Evolutionary conservation across 495 filamentous ascomycete species (phyloP).

Genomic region (Aspergillus bertholletiae): DNA sequence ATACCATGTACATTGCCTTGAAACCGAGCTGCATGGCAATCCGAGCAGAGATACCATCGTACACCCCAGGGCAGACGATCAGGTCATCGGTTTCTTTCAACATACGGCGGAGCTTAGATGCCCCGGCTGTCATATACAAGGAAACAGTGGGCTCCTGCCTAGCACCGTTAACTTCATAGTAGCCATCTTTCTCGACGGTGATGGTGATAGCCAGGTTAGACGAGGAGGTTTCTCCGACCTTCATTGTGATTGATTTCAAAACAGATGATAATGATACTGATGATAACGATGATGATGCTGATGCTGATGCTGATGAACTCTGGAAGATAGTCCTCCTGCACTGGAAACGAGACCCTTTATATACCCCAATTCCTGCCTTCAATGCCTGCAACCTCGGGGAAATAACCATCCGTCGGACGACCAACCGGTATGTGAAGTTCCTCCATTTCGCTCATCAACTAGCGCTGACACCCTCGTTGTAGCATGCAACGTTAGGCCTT

Average conservation of each 20-base stretch:
- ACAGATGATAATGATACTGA: no score
- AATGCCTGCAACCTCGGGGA: neutral
- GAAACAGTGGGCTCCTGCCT: constrained; percentile 28
- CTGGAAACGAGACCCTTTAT: neutral
- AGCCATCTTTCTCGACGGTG: constrained; percentile 36
- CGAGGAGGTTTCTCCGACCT: constrained; percentile 9
- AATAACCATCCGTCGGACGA: neutral
- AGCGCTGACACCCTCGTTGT: neutral
- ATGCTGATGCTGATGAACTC: neutral
- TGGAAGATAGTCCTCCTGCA: neutral
- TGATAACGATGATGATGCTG: no score
- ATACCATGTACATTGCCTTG: constrained; percentile 65
- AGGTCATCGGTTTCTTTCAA: constrained; percentile 34
- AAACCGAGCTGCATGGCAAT: constrained; percentile 59
- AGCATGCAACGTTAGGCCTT: neutral
- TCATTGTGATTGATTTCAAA: constrained; percentile 7
- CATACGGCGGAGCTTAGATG: constrained; percentile 46
- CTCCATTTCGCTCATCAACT: neutral
- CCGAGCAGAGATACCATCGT: constrained; percentile 66
- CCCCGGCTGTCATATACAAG: constrained; percentile 34
- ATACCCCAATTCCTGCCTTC: neutral
- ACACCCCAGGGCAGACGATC: constrained; percentile 63
- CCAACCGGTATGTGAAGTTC: neutral
- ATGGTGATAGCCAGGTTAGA: constrained; percentile 31
- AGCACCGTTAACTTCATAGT: constrained; percentile 34